A percentile compares a stretch with the other conserved stretches of the same genome.
These are phyloP conservation scores for Alternaria hordeiaustralica DNA, from an alignment of 2,329 filamentous ascomycete species.

Conservation along the genomic window DNA sequence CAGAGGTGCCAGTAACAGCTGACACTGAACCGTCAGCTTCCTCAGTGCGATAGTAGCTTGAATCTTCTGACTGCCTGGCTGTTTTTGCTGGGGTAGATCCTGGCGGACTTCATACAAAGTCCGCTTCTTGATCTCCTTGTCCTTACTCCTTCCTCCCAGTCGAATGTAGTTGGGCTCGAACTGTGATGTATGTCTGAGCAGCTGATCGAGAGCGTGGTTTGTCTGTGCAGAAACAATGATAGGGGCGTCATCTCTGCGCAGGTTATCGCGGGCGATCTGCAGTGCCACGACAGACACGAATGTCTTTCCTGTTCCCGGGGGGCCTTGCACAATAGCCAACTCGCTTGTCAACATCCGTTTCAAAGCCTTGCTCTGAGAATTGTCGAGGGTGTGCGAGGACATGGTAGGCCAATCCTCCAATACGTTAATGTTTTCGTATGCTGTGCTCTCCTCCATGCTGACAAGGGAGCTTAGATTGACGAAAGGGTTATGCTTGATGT, in stretches of 20 bases:
- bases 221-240: conserved; percentile 85
- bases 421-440: conserved; percentile 60
- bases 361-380: conserved; percentile 73
- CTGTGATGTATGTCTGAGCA: conserved; percentile 68
- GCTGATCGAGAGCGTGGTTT: conserved; percentile 87
- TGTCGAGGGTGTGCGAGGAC: conserved; percentile 63
- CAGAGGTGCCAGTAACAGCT: conserved; percentile 35
- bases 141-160: conserved; percentile 73
- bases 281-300: conserved; percentile 78
- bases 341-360: conserved; percentile 72
- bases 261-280: conserved; percentile 68
- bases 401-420: conserved; percentile 62
- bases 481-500: conserved; percentile 58
- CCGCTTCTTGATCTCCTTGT: conserved; percentile 67
- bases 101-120: conserved; percentile 69
- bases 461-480: conserved; percentile 59
- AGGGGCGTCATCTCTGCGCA: conserved; percentile 63
- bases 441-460: conserved; percentile 43
- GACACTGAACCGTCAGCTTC: conserved; percentile 31
- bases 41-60: conserved; percentile 53
- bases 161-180: conserved; percentile 70
- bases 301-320: conserved; percentile 82
- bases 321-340: conserved; percentile 81
- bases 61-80: conserved; percentile 48
- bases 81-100: conserved; percentile 24